Evolutionary conservation across 1,284 basidiomycete species (phyloP).

Genomic region (Ustilago bromivora): DNA sequence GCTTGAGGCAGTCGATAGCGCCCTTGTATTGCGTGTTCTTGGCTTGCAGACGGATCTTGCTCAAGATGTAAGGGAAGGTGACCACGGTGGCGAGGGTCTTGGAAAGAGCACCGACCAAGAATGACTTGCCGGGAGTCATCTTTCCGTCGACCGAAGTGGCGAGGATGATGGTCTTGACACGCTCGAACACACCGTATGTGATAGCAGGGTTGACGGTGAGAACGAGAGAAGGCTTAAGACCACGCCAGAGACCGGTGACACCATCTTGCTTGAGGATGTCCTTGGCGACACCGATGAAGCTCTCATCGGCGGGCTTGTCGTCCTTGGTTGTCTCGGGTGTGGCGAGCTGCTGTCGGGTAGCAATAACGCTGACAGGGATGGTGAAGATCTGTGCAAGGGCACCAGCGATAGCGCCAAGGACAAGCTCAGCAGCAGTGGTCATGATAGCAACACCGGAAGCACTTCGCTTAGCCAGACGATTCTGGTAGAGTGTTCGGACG

Average conservation of each 20-base stretch:
- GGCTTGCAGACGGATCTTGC: conserved; percentile 96
- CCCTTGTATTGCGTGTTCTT: conserved; percentile 74
- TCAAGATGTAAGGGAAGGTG: conserved; percentile 78
- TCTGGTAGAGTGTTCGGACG: conserved; percentile 81
- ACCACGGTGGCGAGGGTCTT: conserved; percentile 89
- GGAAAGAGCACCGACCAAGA: conserved; percentile 89
- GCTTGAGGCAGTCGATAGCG: conserved; percentile 80
- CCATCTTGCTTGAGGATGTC: conserved; percentile 95
- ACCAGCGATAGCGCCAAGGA: conserved; percentile 90
- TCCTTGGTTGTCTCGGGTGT: conserved; percentile 37
- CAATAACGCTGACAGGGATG: conserved; percentile 96
- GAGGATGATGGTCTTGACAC: conserved; percentile 76
- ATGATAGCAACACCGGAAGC: conserved; percentile 48
- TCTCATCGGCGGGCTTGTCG: conserved; percentile 70
- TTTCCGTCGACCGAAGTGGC: conserved; percentile 75
- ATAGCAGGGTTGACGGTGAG: conserved; percentile 95
- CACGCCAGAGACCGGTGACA: conserved; percentile 90
- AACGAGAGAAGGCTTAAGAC: conserved; percentile 90
- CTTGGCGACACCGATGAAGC: conserved; percentile 80
- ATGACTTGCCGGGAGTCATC: conserved; percentile 83
- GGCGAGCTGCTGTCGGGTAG: conserved; percentile 87
- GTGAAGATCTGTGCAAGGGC: conserved; percentile 97
- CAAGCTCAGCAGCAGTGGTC: conserved; percentile 72
- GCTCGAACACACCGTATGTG: conserved; percentile 94
- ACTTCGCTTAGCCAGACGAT: conserved; percentile 50